These are phyloP conservation scores for Tylopilus felleus DNA, from an alignment of 768 basidiomycete genomes.

Conservation along the genomic window DNA sequence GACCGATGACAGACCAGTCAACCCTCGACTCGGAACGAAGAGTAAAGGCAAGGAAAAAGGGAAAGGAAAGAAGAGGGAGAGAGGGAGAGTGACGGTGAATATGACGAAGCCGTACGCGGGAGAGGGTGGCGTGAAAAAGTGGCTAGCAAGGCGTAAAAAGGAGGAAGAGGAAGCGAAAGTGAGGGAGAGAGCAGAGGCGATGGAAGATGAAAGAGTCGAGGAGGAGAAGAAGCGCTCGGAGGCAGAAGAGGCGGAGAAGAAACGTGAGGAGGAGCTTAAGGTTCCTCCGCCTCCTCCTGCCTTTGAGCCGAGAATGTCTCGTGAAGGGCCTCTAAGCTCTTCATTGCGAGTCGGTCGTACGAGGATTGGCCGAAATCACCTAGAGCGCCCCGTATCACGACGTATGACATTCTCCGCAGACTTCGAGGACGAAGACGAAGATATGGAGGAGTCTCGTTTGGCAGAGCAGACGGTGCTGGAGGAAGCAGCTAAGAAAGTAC, in stretches of 20 bases:
- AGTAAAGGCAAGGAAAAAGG: slow-evolving; percentile 34
- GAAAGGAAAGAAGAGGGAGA: slow-evolving; percentile 35
- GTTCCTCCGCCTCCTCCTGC: slow-evolving; percentile 17
- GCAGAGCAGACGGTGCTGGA: slow-evolving; percentile 48
- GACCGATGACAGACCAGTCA: slow-evolving; percentile 53
- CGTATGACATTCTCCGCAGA: slow-evolving; percentile 65
- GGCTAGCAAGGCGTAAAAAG: slow-evolving; percentile 58
- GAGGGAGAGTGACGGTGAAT: slow-evolving; percentile 38
- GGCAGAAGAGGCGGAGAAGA: slow-evolving; percentile 16
- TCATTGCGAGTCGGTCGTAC: slow-evolving; percentile 66
- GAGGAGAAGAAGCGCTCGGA: slow-evolving; percentile 25
- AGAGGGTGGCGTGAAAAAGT: slow-evolving; percentile 74
- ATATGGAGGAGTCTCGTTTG: slow-evolving; percentile 37
- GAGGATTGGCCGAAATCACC: slow-evolving; percentile 54
- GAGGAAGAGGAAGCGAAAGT: slow-evolving; percentile 51
- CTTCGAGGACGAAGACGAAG: slow-evolving; percentile 49
- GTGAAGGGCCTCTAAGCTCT: slow-evolving; percentile 34
- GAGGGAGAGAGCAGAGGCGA: slow-evolving; percentile 32
- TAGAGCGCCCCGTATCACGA: slow-evolving; percentile 50
- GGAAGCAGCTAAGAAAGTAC: slow-evolving; percentile 52
- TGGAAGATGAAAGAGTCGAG: slow-evolving; percentile 33
- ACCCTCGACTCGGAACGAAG: slow-evolving; percentile 46
- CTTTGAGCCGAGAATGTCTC: slow-evolving; percentile 19
- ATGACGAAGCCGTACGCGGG: slow-evolving; percentile 77
- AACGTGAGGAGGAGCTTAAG: slow-evolving; percentile 16